Percentiles rank a stretch among this genome's conserved stretches.
These are phyloP conservation scores for Handroanthus guayacan DNA, from an alignment of 257 asterid species.

Conservation along the genomic window DNA sequence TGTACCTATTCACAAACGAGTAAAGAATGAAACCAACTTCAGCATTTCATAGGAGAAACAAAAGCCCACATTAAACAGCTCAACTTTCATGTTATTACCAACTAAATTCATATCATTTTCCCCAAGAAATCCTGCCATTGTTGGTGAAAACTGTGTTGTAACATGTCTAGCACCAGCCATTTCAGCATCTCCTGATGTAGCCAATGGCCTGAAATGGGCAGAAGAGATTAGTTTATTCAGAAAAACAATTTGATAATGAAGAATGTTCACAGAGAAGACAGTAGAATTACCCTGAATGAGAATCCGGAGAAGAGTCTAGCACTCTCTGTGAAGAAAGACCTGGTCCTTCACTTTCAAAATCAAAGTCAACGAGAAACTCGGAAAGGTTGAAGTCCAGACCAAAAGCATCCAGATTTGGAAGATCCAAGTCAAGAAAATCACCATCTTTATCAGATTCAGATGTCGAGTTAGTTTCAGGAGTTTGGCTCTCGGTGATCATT, in stretches of 20 bases:
- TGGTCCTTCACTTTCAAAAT: conserved; percentile 45
- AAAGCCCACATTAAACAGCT: conserved; percentile 7
- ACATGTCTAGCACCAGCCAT: conserved; percentile 45
- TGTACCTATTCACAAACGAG: conserved; percentile 50
- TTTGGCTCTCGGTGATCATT: conserved; percentile 50
- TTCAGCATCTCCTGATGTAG: conserved; percentile 44
- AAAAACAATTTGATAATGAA: background rate
- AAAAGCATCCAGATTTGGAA: conserved; percentile 68
- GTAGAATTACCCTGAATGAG: conserved; percentile 48
- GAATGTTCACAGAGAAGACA: conserved; percentile 1
- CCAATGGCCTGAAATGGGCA: conserved; percentile 61
- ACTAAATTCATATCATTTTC: conserved; percentile 53
- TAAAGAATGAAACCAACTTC: conserved; percentile 12
- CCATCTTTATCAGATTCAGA: conserved; percentile 73
- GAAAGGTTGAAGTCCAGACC: conserved; percentile 69
- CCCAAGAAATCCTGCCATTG: conserved; percentile 54
- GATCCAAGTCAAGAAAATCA: conserved; percentile 75
- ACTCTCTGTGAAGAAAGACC: conserved; percentile 42
- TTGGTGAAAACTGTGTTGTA: conserved; percentile 57
- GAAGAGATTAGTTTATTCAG: conserved; percentile 14
- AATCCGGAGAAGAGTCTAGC: conserved; percentile 58
- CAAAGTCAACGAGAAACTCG: conserved; percentile 54
- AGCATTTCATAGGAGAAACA: conserved; percentile 23
- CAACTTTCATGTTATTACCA: conserved; percentile 49
- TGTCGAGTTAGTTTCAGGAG: conserved; percentile 54